Percentiles rank a stretch among this genome's conserved stretches.
phyloP scores from a whole-genome alignment of 1,284 basidiomycete genomes.

The Melampsora abietis-canadensis region DNA sequence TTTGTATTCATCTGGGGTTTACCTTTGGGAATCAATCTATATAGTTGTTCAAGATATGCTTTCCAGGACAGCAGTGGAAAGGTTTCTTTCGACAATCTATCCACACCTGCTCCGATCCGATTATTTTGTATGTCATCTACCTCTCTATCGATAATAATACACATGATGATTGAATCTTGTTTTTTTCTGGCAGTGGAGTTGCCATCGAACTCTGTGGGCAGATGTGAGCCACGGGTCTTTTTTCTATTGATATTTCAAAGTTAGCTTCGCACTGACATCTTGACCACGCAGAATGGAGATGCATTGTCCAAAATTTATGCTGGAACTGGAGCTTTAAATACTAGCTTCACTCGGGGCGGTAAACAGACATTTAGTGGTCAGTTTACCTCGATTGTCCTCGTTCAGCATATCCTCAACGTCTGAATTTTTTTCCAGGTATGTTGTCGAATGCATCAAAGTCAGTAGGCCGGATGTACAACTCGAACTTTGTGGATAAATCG shows the following conservation, averaged over 20 bases:
- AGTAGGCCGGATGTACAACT: slow-evolving; percentile 86
- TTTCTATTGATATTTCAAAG: neutral
- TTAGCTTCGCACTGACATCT: neutral
- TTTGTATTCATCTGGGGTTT: neutral
- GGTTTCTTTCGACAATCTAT: slow-evolving; percentile 9
- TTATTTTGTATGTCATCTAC: slow-evolving; percentile 61
- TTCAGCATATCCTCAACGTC: neutral
- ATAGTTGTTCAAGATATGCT: slow-evolving; percentile 37
- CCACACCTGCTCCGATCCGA: slow-evolving; percentile 30
- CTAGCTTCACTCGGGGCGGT: slow-evolving; percentile 87
- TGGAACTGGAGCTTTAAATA: slow-evolving; percentile 93
- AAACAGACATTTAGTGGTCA: slow-evolving; percentile 66
- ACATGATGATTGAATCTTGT: slow-evolving; percentile 51
- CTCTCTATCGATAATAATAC: slow-evolving; percentile 66
- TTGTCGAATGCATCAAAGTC: slow-evolving; percentile 95
- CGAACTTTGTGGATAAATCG: slow-evolving; percentile 92
- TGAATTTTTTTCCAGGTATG: slow-evolving; percentile 59
- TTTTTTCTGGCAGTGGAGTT: slow-evolving; percentile 65
- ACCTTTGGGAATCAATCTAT: neutral
- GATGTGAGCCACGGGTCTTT: slow-evolving; percentile 56
- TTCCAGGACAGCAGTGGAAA: slow-evolving; percentile 25
- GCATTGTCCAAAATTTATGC: slow-evolving; percentile 84
- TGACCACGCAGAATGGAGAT: slow-evolving; percentile 66
- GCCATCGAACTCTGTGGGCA: slow-evolving; percentile 92
- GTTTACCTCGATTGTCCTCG: neutral